Evolutionary conservation across 306 rosid genomes (phyloP), one percentile per base, ranked within the genome.

Genomic region (Cercis canadensis): DNA sequence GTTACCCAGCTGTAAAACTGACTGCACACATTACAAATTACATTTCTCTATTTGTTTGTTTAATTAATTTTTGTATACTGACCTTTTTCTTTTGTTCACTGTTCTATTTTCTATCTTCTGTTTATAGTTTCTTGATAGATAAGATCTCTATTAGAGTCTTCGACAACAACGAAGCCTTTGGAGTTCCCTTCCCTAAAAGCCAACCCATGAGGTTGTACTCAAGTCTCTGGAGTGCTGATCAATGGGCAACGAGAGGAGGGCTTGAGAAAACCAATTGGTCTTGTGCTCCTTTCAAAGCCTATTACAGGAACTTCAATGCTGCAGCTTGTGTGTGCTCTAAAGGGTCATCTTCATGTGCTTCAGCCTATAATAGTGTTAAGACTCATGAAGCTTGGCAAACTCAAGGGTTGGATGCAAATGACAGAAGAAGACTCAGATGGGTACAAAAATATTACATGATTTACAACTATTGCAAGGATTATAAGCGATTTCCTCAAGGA

Each of bases 191-290:
- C 64, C 82, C 87, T 4, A 63, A 69, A 24, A 65, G 11, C n/a
- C 83, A 83, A 56, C 57, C 84, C 11, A 83, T 83, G 84, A 70
- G 60, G 76, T 17, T 83, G 17, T 67, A 55, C 36, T 67, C 84
- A 1, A 83, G 82, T 55, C 57, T 83, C 0, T 75, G 82, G 79
- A 72, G 66, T 65, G 82, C 71, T 15, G 82, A 83, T 0, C 65
- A 75, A 5, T 82, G 78, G 83, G 83, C 81, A 9, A 78, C 81
- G 5, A 75, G 72, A 54, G 81, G 86, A 65, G 83, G 83, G 5
- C 59, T 74, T 7, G 81, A 65, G 18, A 74, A 82, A 45, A 74
- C 80, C 3, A 74, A 71, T 56, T 83, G 81, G 84, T 44, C 65
- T 8, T 41, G 12, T 47, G 84, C 87, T 44, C 87, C 87, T 11